Percentiles rank a stretch among this genome's conserved stretches.
These are phyloP conservation scores for Candida tropicalis DNA, from an alignment of 1,139 yeast species.

Conservation along the genomic window DNA sequence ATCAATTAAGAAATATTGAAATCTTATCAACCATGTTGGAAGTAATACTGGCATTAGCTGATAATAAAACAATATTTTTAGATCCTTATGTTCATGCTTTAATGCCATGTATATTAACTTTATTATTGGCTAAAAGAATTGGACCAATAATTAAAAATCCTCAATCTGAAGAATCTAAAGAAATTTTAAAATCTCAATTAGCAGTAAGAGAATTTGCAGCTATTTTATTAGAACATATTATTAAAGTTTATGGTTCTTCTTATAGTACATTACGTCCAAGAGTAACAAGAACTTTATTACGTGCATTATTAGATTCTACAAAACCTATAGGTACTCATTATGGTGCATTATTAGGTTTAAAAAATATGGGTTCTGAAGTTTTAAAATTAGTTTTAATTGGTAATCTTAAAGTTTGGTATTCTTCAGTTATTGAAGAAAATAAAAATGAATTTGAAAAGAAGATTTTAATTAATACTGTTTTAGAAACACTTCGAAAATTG, in stretches of 20 bases:
- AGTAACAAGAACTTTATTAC: conserved; percentile 85
- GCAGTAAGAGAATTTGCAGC: conserved; percentile 90
- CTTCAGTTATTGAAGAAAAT: conserved; percentile 48
- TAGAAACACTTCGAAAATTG: conserved; percentile 57
- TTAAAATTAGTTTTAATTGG: conserved; percentile 83
- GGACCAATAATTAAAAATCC: conserved; percentile 56
- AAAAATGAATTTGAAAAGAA: conserved; percentile 45
- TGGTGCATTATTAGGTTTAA: conserved; percentile 87
- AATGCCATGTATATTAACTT: conserved; percentile 92
- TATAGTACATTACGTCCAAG: conserved; percentile 92
- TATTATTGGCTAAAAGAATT: conserved; percentile 85
- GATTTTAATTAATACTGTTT: conserved; percentile 48
- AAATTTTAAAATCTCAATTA: conserved; percentile 44
- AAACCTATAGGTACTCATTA: conserved; percentile 88
- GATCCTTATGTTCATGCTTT: conserved; percentile 97
- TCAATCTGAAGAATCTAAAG: conserved; percentile 25
- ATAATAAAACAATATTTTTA: conserved; percentile 83
- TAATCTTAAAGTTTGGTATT: conserved; percentile 80
- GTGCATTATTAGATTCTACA: conserved; percentile 80
- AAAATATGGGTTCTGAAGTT: conserved; percentile 85
- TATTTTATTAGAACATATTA: conserved; percentile 73
- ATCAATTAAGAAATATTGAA: conserved; percentile 74
- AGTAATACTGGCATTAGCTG: conserved; percentile 80
- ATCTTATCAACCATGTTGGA: conserved; percentile 87
- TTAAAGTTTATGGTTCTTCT: conserved; percentile 78